Conservation (phyloP, 2,329 filamentous ascomycete species). For the Cladorrhinum sp. region DNA sequence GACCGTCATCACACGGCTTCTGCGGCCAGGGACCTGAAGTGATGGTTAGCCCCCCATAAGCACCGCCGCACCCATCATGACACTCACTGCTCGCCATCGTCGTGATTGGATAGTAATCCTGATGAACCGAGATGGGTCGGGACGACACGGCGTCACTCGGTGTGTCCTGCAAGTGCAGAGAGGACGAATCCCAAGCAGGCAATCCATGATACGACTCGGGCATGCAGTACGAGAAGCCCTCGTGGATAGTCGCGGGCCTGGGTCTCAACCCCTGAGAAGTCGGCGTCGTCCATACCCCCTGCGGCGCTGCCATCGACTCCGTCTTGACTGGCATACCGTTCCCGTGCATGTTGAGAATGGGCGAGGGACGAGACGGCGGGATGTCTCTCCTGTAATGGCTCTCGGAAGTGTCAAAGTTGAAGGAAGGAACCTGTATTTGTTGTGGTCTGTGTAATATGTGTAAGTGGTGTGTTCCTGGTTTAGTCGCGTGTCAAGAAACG, state of each 20-base stretch:
- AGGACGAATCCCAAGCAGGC: constrained; percentile 56
- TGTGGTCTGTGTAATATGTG: constrained; percentile 40
- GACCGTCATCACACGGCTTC: constrained; percentile 55
- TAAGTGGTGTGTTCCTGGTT: constrained; percentile 36
- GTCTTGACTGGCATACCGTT: constrained; percentile 47
- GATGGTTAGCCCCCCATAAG: constrained; percentile 20
- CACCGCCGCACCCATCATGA: constrained; percentile 9
- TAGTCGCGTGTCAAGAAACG: constrained; percentile 19
- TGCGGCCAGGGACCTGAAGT: constrained; percentile 47
- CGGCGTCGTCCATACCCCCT: constrained; percentile 55
- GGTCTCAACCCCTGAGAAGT: constrained; percentile 49
- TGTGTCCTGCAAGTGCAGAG: constrained; percentile 49
- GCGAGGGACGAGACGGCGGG: constrained; percentile 40
- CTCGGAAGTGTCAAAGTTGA: constrained; percentile 46
- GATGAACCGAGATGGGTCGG: constrained; percentile 55
- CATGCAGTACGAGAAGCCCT: constrained; percentile 58
- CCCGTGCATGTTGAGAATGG: constrained; percentile 49
- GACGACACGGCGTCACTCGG: constrained; percentile 51
- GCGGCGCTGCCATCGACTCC: constrained; percentile 45
- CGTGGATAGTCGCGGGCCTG: constrained; percentile 58
- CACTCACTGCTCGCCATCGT: constrained; percentile 50
- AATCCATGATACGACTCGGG: constrained; percentile 51
- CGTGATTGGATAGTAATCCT: constrained; percentile 53
- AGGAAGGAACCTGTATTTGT: constrained; percentile 48
- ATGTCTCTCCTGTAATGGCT: constrained; percentile 47